Percentiles rank a stretch among this genome's conserved stretches.
Conservation (phyloP, 768 basidiomycete species). For the Mycena indigotica region DNA sequence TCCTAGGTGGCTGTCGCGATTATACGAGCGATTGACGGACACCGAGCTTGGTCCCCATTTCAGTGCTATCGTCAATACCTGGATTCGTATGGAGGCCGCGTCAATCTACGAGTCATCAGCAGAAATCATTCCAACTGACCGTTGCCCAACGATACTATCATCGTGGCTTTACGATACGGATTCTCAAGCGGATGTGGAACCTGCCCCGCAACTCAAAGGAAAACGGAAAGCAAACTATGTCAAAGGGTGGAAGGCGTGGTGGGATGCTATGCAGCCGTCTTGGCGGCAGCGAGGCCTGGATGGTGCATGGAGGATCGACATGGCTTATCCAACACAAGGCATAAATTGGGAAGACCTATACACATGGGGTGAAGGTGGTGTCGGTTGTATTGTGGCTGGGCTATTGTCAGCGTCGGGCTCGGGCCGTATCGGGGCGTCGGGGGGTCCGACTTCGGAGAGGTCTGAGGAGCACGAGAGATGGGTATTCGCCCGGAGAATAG, state of each 20-base stretch:
- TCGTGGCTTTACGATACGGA: not conserved
- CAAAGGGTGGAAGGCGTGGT: not conserved
- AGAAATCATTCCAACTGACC: too few species aligned
- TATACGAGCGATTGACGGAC: not conserved
- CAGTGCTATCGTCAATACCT: not conserved
- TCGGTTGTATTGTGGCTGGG: not conserved
- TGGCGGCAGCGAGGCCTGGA: not conserved
- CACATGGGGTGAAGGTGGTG: not conserved
- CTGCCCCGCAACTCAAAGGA: not conserved
- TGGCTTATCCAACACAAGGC: not conserved
- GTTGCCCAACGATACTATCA: not conserved
- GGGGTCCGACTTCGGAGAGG: too few species aligned
- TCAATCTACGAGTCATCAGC: not conserved
- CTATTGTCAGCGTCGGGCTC: too few species aligned
- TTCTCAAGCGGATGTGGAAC: not conserved
- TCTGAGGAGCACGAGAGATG: too few species aligned
- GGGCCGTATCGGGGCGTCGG: too few species aligned
- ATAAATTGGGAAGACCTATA: not conserved
- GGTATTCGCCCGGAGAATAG: too few species aligned
- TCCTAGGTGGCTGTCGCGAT: not conserved
- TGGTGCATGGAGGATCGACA: not conserved
- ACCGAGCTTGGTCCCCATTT: not conserved
- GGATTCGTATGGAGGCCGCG: not conserved
- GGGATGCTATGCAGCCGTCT: not conserved
- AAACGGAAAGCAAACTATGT: not conserved